Evolutionary conservation across 805 yeast genomes (phyloP).

Genomic region (Metschnikowia santaceciliae): DNA sequence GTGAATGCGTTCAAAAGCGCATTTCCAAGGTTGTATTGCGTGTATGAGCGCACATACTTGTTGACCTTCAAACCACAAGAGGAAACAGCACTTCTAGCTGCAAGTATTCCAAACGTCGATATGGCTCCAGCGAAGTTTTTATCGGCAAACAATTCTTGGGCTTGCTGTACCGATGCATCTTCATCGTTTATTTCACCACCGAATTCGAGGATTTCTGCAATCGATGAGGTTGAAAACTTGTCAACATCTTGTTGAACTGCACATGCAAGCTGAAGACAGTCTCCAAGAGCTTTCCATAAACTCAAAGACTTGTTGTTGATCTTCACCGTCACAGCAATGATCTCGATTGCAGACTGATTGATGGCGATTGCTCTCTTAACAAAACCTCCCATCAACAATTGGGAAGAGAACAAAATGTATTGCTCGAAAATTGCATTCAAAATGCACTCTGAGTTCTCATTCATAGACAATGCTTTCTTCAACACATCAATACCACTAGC

Average conservation of each 20-base stretch:
- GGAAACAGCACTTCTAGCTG: conserved; percentile 44
- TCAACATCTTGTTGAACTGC: conserved; percentile 51
- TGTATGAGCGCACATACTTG: conserved; percentile 50
- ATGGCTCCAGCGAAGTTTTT: conserved; percentile 29
- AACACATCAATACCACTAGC: conserved; percentile 54
- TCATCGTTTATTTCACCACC: conserved; percentile 15
- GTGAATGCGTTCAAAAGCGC: conserved; percentile 48
- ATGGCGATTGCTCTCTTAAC: conserved; percentile 58
- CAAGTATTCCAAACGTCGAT: conserved; percentile 38
- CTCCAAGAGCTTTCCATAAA: conserved; percentile 66
- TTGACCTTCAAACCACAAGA: conserved; percentile 34
- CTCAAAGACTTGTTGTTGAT: conserved; percentile 41
- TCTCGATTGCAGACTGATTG: conserved; percentile 45
- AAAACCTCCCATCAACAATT: conserved; percentile 55
- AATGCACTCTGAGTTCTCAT: conserved; percentile 47
- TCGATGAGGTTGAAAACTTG: conserved; percentile 42
- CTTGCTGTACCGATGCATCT: conserved; percentile 17
- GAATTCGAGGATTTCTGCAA: conserved; percentile 15
- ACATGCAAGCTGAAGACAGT: conserved; percentile 51
- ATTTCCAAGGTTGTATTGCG: conserved; percentile 68
- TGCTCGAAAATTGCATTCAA: conserved; percentile 55
- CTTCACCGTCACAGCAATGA: conserved; percentile 35
- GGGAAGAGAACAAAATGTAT: conserved; percentile 49
- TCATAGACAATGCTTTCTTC: conserved; percentile 34
- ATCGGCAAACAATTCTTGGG: conserved; percentile 7